phyloP scores from a whole-genome alignment of 2,329 filamentous ascomycete genomes.

The Cercospora zeina region DNA sequence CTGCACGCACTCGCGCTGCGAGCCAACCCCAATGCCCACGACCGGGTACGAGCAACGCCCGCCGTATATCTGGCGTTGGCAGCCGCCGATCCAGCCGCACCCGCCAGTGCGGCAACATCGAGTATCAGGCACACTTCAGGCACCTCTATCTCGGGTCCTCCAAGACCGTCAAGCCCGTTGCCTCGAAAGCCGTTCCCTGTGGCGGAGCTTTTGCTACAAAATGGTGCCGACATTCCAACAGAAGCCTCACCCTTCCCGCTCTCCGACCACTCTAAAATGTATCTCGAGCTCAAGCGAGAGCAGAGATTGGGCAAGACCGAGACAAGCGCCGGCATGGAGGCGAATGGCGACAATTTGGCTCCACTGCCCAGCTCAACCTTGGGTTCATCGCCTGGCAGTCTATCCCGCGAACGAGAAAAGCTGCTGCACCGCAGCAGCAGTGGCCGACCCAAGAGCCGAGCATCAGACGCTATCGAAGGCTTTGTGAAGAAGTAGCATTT shows the following conservation, averaged over 20 bases:
- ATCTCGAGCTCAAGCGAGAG: constrained; percentile 74
- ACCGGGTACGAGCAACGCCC: constrained; percentile 85
- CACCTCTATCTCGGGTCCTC: constrained; percentile 33
- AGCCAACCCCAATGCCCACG: constrained; percentile 82
- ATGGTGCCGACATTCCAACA: constrained; percentile 82
- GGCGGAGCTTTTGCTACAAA: constrained; percentile 88
- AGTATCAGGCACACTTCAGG: constrained; percentile 35
- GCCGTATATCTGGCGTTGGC: constrained; percentile 87
- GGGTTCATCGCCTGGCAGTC: constrained; percentile 18
- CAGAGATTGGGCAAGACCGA: constrained; percentile 44
- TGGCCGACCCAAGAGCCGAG: constrained; percentile 28
- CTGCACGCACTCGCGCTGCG: constrained; percentile 84
- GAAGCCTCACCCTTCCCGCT: constrained; percentile 79
- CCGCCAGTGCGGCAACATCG: constrained; percentile 47
- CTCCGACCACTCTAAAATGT: constrained; percentile 74
- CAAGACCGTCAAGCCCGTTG: constrained; percentile 39
- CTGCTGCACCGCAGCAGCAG: constrained; percentile 35
- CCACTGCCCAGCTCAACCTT: constrained; percentile 55
- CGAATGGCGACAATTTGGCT: constrained; percentile 58
- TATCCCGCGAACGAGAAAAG: constrained; percentile 28
- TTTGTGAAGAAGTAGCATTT: constrained; percentile 39
- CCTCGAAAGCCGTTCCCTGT: constrained; percentile 69
- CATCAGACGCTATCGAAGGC: constrained; percentile 35
- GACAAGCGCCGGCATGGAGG: constrained; percentile 33
- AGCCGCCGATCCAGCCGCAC: constrained; percentile 84